Base-by-base conservation (phyloP, 148 eudicot species). In the Dianthus caryophyllus region DNA sequence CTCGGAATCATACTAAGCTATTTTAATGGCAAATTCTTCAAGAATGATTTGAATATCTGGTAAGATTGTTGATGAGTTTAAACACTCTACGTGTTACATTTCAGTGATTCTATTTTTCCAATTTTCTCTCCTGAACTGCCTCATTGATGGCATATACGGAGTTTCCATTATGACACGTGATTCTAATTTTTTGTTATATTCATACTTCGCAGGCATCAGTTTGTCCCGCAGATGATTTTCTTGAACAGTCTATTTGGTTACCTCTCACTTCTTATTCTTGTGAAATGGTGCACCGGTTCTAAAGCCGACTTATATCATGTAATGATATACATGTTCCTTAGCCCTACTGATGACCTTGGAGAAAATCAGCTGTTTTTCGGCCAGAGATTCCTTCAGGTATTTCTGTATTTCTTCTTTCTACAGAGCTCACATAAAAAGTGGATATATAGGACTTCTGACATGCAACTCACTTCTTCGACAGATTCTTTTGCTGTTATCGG, bases 231-330 rank as follows among this genome's bases (percentile, higher is more conserved):
- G 85, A 78, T 90, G 80, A 90, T 90, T 73, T 90, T 90, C 69
- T 75, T 90, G 66, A 90, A 90, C 79, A 85, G 94, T 72, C 77
- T 90, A 47, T 90, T 90, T 65, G 97, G 97, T 66, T 90, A 87
- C 77, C 94, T 90, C 58, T 85, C 97, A 20, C 84, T 90, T 70
- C 88, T 90, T 69, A 87, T 90, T 50, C 58, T 90, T 68, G 84
- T 90, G 46, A 90, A 90, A 75, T 90, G 97, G 97, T 90, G 97
- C 79, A 80, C 90, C 48, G 94, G 93, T 54, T 87, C 97, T 57
- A 75, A 87, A 78, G 97, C 94, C 61, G 97, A 90, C 81, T 79
- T 90, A 16, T 90, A 90, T 74, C 97, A 90, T 69, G 82, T 87
- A 68, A 81, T 90, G 82, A 90, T 90, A 77, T 90, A 90, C 81